Conservation (phyloP, 2,329 filamentous ascomycete genomes). For the Botryotinia calthae region DNA sequence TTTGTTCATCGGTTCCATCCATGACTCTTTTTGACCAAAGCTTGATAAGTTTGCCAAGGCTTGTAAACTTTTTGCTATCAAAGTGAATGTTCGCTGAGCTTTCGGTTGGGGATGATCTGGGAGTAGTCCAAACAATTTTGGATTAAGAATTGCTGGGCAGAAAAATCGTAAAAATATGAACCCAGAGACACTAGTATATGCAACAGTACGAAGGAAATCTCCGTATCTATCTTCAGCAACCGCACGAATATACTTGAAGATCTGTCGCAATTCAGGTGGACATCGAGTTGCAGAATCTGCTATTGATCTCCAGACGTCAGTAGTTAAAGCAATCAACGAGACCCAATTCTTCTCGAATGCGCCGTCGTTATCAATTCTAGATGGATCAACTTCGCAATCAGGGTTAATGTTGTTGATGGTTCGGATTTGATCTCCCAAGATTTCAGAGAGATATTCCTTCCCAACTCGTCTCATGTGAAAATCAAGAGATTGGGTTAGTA, state of each 20-base stretch:
- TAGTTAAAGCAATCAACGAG: constrained; percentile 71
- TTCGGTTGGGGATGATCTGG: constrained; percentile 77
- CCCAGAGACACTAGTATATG: constrained; percentile 91
- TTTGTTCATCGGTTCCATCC: constrained; percentile 98
- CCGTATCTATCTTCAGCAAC: constrained; percentile 94
- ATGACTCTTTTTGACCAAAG: constrained; percentile 93
- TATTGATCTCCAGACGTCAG: constrained; percentile 83
- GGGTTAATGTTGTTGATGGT: constrained; percentile 90
- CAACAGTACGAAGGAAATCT: constrained; percentile 83
- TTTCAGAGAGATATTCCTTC: constrained; percentile 87
- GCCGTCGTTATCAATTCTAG: constrained; percentile 63
- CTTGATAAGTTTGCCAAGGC: constrained; percentile 86
- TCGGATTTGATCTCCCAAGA: constrained; percentile 77
- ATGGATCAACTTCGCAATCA: constrained; percentile 94
- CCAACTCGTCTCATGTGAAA: constrained; percentile 93
- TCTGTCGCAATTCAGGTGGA: constrained; percentile 76
- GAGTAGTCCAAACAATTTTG: constrained; percentile 85
- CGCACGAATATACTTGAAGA: constrained; percentile 86
- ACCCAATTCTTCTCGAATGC: constrained; percentile 84
- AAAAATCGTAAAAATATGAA: constrained; percentile 95
- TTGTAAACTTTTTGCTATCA: constrained; percentile 90
- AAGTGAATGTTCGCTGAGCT: constrained; percentile 82
- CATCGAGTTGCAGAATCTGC: constrained; percentile 69
- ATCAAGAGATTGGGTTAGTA: constrained; percentile 90
- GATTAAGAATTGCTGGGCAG: constrained; percentile 92